A percentile compares a stretch with the other conserved stretches of the same genome.
Evolutionary conservation across 208 protist species (phyloP).

Genomic region (Leishmania braziliensis): DNA sequence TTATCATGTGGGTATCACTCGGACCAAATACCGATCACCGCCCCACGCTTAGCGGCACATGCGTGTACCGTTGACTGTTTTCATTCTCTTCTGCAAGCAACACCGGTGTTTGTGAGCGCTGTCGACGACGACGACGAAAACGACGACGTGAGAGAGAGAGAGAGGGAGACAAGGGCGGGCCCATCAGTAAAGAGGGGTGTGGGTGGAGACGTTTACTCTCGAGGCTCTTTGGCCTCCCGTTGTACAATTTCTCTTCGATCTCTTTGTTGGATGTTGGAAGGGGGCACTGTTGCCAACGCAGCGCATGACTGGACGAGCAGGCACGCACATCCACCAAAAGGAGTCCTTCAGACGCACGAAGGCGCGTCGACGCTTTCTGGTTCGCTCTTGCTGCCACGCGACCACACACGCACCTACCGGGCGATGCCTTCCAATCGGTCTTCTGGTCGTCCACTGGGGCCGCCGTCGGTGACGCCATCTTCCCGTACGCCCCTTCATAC

Average conservation of each 20-base stretch:
- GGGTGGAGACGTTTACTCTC: not conserved
- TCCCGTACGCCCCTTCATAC: constrained; percentile 24
- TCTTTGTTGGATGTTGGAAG: not conserved
- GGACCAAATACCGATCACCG: not conserved
- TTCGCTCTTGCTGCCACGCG: not conserved
- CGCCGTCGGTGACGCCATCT: constrained; percentile 1
- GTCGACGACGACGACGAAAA: not conserved
- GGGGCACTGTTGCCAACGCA: not conserved
- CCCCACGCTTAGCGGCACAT: not conserved
- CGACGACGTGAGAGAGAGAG: not conserved
- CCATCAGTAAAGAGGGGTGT: not conserved
- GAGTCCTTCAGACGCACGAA: not conserved
- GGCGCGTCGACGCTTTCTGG: not conserved
- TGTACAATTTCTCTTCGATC: not conserved
- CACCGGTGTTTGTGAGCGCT: not conserved
- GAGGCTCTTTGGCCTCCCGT: not conserved
- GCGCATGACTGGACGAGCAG: not conserved
- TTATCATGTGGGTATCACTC: not conserved
- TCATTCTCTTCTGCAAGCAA: not conserved
- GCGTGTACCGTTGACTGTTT: not conserved
- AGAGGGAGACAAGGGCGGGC: not conserved
- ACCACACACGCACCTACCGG: not conserved
- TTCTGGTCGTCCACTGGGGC: not conserved
- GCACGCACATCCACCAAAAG: too few species aligned
- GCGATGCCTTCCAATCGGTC: constrained; percentile 23